phyloP scores from a whole-genome alignment of 1,284 basidiomycete genomes.

The Anthracocystis walkeri region DNA sequence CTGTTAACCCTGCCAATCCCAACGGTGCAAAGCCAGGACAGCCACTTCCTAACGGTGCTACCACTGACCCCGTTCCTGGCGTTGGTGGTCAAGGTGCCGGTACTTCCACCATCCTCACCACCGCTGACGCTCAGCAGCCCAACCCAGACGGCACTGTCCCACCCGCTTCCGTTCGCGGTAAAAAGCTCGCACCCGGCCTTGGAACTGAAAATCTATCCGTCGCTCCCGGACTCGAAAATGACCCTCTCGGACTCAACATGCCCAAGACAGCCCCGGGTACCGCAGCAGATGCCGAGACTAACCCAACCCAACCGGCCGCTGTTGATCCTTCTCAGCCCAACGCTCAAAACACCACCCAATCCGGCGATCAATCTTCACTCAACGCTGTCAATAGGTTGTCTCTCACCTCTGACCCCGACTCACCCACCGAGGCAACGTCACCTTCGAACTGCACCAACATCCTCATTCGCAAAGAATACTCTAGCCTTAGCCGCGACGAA shows the following conservation, averaged over 20 bases:
- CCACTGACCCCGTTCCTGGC: not conserved
- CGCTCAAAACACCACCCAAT: too few relatives aligned
- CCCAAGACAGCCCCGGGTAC: conserved; percentile 9
- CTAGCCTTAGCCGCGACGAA: conserved; percentile 14
- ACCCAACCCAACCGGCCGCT: not conserved
- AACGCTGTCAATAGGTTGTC: too few relatives aligned
- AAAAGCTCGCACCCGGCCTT: conserved; percentile 17
- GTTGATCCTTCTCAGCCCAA: not conserved
- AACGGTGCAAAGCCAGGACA: too few relatives aligned
- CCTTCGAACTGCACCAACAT: conserved; percentile 5
- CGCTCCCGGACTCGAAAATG: conserved; percentile 17
- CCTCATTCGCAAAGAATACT: conserved; percentile 39
- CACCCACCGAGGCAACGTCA: too few relatives aligned
- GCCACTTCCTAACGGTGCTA: not conserved
- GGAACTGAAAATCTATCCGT: conserved; percentile 15
- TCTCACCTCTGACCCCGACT: not conserved
- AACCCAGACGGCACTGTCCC: not conserved
- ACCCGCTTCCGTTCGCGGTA: not conserved
- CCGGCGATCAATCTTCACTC: too few relatives aligned
- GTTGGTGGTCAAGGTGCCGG: not conserved
- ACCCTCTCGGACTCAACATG: conserved; percentile 15
- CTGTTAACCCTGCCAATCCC: not conserved
- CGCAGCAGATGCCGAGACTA: not conserved
- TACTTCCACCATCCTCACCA: not conserved
- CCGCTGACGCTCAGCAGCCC: not conserved